Conservation (phyloP, 2,329 filamentous ascomycete species). For the Fusarium lyarnte region DNA sequence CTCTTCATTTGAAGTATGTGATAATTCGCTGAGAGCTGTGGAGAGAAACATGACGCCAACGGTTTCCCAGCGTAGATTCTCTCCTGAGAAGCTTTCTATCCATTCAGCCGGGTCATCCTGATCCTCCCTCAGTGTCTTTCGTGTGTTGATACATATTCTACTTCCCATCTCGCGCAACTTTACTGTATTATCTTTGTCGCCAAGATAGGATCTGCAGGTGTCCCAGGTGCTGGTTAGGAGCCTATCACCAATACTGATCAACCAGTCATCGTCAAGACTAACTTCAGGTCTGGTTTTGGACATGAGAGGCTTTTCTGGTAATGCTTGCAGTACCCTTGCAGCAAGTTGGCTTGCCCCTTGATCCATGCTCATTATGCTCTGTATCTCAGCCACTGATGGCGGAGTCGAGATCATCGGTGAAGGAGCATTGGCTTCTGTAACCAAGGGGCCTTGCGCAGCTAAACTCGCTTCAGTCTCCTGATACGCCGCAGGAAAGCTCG, state of each 20-base stretch:
- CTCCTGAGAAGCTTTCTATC: not conserved
- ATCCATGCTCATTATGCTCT: not conserved
- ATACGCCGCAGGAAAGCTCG: not conserved
- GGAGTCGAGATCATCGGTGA: not conserved
- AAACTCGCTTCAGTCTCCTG: not conserved
- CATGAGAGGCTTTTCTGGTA: rapidly evolving
- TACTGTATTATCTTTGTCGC: not conserved
- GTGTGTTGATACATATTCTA: not conserved
- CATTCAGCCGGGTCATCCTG: not conserved
- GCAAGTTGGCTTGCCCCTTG: not conserved
- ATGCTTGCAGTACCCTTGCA: not conserved
- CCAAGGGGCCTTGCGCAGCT: not conserved
- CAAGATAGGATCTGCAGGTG: rapidly evolving
- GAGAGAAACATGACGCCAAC: not conserved
- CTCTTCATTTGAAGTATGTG: not conserved
- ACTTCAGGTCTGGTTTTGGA: rapidly evolving
- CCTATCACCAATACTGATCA: not conserved
- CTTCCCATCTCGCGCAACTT: not conserved
- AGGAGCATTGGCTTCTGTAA: rapidly evolving
- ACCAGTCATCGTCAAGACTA: not conserved
- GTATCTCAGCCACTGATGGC: not conserved
- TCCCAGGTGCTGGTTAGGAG: not conserved
- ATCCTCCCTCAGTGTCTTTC: not conserved
- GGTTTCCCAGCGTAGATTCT: not conserved
- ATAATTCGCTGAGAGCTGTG: not conserved